Evolutionary conservation across 2,329 filamentous ascomycete species (phyloP).

Genomic region (Elsinoe arachidis): DNA sequence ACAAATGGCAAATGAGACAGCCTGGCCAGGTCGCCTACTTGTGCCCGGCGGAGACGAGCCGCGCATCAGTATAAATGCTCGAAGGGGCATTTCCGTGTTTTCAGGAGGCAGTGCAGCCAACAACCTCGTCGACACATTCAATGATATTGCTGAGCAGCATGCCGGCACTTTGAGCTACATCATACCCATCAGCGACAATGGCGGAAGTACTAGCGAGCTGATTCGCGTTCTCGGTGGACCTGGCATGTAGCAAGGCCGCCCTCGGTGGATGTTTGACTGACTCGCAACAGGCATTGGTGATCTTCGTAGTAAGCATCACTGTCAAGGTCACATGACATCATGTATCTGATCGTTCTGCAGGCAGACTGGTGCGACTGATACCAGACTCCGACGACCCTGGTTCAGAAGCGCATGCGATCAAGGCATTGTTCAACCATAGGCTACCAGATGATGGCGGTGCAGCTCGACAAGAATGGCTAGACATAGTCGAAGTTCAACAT

Average conservation of each 20-base stretch:
- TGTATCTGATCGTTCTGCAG: constrained; percentile 25
- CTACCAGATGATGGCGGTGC: constrained; percentile 52
- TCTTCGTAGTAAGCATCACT: constrained; percentile 53
- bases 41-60: constrained; percentile 5
- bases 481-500: constrained; percentile 78
- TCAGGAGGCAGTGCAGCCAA: constrained; percentile 93
- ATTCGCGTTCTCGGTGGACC: constrained; percentile 92
- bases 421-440: constrained; percentile 78
- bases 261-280: background rate
- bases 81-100: constrained; percentile 67
- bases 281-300: constrained; percentile 54
- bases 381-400: constrained; percentile 51
- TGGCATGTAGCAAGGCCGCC: constrained; percentile 42
- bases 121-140: constrained; percentile 85
- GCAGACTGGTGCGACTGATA: constrained; percentile 82
- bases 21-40: background rate
- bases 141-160: constrained; percentile 50
- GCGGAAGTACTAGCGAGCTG: constrained; percentile 84
- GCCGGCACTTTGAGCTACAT: constrained; percentile 68
- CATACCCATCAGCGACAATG: constrained; percentile 94
- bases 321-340: too few species aligned
- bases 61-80: background rate
- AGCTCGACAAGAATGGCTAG: constrained; percentile 74
- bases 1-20: background rate
- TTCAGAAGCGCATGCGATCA: constrained; percentile 64